Base-by-base conservation (phyloP, 257 asterid species). In the Catharanthus roseus region DNA sequence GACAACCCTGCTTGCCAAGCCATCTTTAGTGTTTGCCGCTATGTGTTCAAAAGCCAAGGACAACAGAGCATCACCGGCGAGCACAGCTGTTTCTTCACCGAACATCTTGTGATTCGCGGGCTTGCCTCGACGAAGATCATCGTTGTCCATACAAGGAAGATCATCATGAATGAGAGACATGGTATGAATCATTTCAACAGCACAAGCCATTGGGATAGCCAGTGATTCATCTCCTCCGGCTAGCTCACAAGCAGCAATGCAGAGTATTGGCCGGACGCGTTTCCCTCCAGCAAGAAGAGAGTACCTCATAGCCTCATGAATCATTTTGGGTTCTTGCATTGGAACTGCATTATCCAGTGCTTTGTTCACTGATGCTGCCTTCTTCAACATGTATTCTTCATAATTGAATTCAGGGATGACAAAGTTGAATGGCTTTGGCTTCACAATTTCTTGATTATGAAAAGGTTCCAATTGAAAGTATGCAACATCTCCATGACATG, bases 101-200 rank as follows among this genome's bases (percentile, higher is more conserved):
- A 82, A 89, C 2, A 77, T 85, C 87, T 80, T 82, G 81, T 86
- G 96, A 69, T 79, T 84, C 0, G 96, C 84, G n/a, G 89, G 93
- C 76, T 69, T 79, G 15, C 93, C 92, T 5, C 91, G 74, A 24
- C 92, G 90, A 2, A 86, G 71, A 44, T 86, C 95, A 47, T 87
- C 92, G 36, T 86, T 58, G 71, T 86, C 96, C 92, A 87, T 87
- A 76, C 96, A 87, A 0, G 95, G 96, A 41, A 89, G 92, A 70
- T 87, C 96, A 36, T 89, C 95, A 47, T 89, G 95, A 60, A 89
- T 79, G 51, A 87, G 80, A 15, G 96, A 86, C 95, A 86, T 87
- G 6, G 95, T 89, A 53, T 89, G 95, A 67, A 89, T 85, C 92
- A 89, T 89, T 72, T 89, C 92, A 21, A 87, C 19, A 0, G 92